Base-by-base conservation (phyloP, 441 rosid species). In the Gossypium schwendimanii region DNA sequence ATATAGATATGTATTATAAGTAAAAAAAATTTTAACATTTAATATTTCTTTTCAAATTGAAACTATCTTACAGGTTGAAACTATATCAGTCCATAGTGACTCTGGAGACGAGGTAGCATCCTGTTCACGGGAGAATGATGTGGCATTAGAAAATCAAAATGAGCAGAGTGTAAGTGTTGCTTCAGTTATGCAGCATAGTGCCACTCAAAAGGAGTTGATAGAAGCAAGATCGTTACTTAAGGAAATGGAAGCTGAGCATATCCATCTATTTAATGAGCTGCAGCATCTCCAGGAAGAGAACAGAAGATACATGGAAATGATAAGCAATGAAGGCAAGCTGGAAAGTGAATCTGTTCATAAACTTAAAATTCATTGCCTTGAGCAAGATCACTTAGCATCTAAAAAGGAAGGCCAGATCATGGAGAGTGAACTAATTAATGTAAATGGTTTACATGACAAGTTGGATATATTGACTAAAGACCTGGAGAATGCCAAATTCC, bases 401-500 rank as follows among this genome's bases (percentile, higher is more conserved):
- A 78, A 75, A 75, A 77, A 78, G 49, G 75, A 69, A 70, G 69
- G 69, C 73, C 54, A 39, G 36, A 73, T 57, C 64, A 75, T 64
- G 69, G 76, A 79, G 74, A 62, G 79, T 66, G 77, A 64, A 31
- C 82, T 85, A 70, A 59, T 75, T 63, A 82, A 82, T 59, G 75
- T 47, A 80, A 85, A 74, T 63, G 65, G 80, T 17, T 69, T 86
- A 80, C 87, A 84, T 77, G 80, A 69, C 82, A 92, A 84, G 83
- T 76, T 89, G 78, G 83, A 79, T 64, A 88, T 83, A 80, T 68
- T 88, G 72, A 76, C 70, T 60, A 81, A 84, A 70, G 96, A 95
- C 61, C 87, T 95, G 66, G 87, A 90, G 77, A 77, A 82, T 68
- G 86, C 91, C 52, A 88, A 81, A 73, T 76, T 77, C 44, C 88